Evolutionary conservation across 2,329 filamentous ascomycete genomes (phyloP), one percentile per base, ranked within the genome.

Genomic region (Scedosporium boydii): DNA sequence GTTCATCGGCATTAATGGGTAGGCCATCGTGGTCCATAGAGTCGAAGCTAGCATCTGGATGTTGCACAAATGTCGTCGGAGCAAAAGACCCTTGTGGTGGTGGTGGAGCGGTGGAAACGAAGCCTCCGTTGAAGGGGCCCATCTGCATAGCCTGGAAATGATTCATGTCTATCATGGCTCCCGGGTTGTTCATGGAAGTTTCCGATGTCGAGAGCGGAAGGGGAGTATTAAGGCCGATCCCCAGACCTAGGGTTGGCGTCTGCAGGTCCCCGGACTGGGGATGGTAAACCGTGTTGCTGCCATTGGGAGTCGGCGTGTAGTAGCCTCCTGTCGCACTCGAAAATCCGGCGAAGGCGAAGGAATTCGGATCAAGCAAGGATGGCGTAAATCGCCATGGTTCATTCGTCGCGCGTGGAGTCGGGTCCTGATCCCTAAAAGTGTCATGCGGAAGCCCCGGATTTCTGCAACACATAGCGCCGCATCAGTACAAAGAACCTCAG

Each of bases 321-420:
- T 95, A 95, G 14, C 88, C 90, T n/a, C 46, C 59, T 16, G 89
- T 84, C 56, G 88, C 84, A 66, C 93, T 89, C 74, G 88, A 86
- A 70, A 96, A 93, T 62, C 82, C 82, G 64, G 86, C 82, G 75
- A 96, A 97, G 26, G 86, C 85, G 72, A 91, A 91, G 34, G 90
- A 89, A 73, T 88, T 91, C 18, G 91, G 87, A 71, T 98, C 93
- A 71, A 98, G 83, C 63, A 96, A 80, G 23, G 92, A 95, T 3
- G 93, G 91, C 2, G 93, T 96, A 70, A 96, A 92, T 67, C 89
- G 85, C 87, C 93, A 95, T 68, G 84, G 86, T 68, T 97, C 92
- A 69, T 89, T 87, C 51, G 88, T 84, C 18, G 87, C 89, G 72
- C 89, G 85, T 4, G 91, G 91, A 3, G 91, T 96, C 21, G 90